Conservation (phyloP, 1,284 basidiomycete genomes). For the Microbotryum lychnidis-dioicae region DNA sequence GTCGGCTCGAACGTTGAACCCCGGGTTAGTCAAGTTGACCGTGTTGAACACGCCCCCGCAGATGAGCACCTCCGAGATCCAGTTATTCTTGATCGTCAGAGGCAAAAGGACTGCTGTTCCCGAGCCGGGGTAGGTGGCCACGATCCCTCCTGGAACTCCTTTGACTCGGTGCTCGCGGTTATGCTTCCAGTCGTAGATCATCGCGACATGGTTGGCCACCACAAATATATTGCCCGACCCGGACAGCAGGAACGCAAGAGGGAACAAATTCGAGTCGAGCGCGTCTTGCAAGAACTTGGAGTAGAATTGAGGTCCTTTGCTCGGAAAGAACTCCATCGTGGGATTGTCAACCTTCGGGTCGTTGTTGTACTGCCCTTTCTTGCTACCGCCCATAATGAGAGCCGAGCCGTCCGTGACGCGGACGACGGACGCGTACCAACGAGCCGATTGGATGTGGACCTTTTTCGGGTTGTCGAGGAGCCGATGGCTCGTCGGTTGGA, state of each 20-base stretch:
- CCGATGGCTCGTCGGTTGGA: constrained; percentile 45
- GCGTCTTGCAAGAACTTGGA: constrained; percentile 61
- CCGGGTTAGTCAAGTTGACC: constrained; percentile 43
- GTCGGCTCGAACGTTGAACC: too few species aligned
- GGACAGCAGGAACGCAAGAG: constrained; percentile 64
- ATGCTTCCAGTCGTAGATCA: constrained; percentile 65
- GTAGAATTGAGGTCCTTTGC: constrained; percentile 55
- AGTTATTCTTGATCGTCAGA: constrained; percentile 51
- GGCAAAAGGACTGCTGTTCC: constrained; percentile 64
- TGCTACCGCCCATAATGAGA: constrained; percentile 70
- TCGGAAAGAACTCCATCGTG: constrained; percentile 64
- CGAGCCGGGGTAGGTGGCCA: constrained; percentile 57
- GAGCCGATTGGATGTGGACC: neutral
- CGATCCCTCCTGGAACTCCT: constrained; percentile 49
- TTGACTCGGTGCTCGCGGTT: constrained; percentile 51
- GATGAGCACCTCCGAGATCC: constrained; percentile 58
- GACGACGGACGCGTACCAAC: constrained; percentile 33
- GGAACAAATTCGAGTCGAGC: constrained; percentile 71
- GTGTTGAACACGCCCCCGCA: constrained; percentile 69
- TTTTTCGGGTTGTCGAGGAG: constrained; percentile 27
- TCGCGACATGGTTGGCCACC: constrained; percentile 64
- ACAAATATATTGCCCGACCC: constrained; percentile 63
- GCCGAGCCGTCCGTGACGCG: constrained; percentile 54
- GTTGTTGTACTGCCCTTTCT: constrained; percentile 55
- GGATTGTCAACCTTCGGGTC: constrained; percentile 62